Percentiles rank a stretch among this genome's conserved stretches.
These are phyloP conservation scores for Malassezia equina DNA, from an alignment of 1,284 basidiomycete species.

Conservation along the genomic window DNA sequence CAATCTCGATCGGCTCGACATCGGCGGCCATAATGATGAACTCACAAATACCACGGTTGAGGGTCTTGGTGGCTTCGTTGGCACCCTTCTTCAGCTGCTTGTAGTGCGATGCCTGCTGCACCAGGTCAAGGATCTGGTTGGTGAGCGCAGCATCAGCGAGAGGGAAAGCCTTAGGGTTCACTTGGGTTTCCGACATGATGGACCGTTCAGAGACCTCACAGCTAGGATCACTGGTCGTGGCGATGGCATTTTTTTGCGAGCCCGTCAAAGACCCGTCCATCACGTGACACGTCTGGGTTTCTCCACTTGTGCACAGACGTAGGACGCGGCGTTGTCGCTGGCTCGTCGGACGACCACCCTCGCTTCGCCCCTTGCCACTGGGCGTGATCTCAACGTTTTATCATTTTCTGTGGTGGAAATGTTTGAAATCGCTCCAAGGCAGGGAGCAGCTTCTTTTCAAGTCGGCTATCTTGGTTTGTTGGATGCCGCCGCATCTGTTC, in stretches of 20 bases:
- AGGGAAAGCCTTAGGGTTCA: conserved; percentile 78
- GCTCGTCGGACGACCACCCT: neutral
- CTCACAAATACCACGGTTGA: conserved; percentile 97
- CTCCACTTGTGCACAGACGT: neutral
- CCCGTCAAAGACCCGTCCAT: neutral
- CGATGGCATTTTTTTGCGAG: neutral
- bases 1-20: conserved; percentile 89
- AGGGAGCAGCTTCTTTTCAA: conserved; percentile 43
- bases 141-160: conserved; percentile 78
- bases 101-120: conserved; percentile 58
- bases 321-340: neutral
- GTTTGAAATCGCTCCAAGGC: conserved; percentile 40
- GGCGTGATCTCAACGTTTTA: no score
- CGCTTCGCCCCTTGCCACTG: no score
- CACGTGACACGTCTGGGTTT: neutral
- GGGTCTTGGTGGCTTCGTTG: conserved; percentile 88
- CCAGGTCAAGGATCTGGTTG: conserved; percentile 66
- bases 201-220: conserved; percentile 18
- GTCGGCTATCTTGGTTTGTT: conserved; percentile 40
- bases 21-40: conserved; percentile 91
- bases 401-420: no score
- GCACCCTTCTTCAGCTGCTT: conserved; percentile 98
- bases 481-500: conserved; percentile 33
- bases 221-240: conserved; percentile 20
- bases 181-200: conserved; percentile 28